These are phyloP conservation scores for Xylaria acuta DNA, from an alignment of 495 filamentous ascomycete genomes.

Conservation along the genomic window DNA sequence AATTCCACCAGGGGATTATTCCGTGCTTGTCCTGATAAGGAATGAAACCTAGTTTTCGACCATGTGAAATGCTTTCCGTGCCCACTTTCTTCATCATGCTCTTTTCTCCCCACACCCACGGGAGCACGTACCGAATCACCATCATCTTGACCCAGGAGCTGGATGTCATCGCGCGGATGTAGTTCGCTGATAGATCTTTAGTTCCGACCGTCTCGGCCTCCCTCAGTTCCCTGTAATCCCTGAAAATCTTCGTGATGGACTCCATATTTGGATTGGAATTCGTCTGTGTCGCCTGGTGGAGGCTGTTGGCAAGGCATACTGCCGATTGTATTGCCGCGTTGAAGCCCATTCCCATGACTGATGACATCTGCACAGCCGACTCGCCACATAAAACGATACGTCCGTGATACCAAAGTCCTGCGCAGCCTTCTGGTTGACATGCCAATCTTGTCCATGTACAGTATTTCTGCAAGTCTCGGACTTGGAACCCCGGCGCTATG, in stretches of 20 bases:
- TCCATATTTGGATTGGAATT: background rate
- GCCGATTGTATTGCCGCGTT: background rate
- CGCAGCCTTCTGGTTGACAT: background rate
- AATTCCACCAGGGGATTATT: background rate
- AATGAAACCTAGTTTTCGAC: background rate
- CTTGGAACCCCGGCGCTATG: background rate
- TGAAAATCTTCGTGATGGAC: background rate
- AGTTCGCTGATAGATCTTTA: background rate
- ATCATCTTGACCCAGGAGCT: slow-evolving; percentile 8
- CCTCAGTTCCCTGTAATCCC: background rate
- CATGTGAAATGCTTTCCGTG: background rate
- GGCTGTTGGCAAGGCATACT: background rate
- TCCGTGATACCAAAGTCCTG: background rate
- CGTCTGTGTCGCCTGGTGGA: background rate
- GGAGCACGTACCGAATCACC: background rate
- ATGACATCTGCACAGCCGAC: background rate
- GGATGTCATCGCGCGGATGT: background rate
- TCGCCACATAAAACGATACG: background rate
- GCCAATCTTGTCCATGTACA: background rate
- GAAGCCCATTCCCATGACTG: background rate
- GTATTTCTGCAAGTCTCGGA: background rate
- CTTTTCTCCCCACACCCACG: slow-evolving; percentile 2
- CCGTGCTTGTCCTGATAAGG: background rate
- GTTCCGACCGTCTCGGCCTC: background rate
- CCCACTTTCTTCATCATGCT: slow-evolving; percentile 5